Conservation (phyloP, 2,329 filamentous ascomycete genomes). For the Epichloe baconii region DNA sequence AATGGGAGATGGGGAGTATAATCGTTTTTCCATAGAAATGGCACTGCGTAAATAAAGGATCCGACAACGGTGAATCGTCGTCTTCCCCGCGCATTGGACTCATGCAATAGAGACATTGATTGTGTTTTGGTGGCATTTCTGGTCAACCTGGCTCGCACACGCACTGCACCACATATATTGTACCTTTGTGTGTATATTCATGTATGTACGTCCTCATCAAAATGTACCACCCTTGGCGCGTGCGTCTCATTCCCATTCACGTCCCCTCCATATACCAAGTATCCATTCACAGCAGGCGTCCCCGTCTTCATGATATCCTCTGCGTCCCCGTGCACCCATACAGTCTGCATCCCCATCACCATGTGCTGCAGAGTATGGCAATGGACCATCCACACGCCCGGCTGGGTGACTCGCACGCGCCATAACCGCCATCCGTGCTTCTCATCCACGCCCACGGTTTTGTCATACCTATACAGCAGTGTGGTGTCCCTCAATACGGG, state of each 20-base stretch:
- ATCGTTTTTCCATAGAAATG: no score
- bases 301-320: slow-evolving; percentile 10
- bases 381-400: slow-evolving; percentile 49
- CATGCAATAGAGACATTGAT: no score
- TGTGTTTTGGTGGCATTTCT: no score
- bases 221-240: slow-evolving; percentile 6
- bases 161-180: no score
- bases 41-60: no score
- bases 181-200: not conserved
- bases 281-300: slow-evolving; percentile 23
- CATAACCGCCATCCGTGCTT: slow-evolving; percentile 47
- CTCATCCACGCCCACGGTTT: slow-evolving; percentile 11
- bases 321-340: slow-evolving; percentile 15
- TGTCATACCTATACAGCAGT: slow-evolving; percentile 42
- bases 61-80: no score
- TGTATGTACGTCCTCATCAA: not conserved
- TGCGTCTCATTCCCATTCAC: slow-evolving; percentile 28
- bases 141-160: no score
- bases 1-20: no score
- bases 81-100: no score
- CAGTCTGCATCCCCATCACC: slow-evolving; percentile 31
- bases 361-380: slow-evolving; percentile 47
- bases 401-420: slow-evolving; percentile 31
- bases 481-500: slow-evolving; percentile 34
- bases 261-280: slow-evolving; percentile 30